phyloP scores from a whole-genome alignment of 225 moss, liverwort and hornwort species.

The Climacium dendroides region DNA sequence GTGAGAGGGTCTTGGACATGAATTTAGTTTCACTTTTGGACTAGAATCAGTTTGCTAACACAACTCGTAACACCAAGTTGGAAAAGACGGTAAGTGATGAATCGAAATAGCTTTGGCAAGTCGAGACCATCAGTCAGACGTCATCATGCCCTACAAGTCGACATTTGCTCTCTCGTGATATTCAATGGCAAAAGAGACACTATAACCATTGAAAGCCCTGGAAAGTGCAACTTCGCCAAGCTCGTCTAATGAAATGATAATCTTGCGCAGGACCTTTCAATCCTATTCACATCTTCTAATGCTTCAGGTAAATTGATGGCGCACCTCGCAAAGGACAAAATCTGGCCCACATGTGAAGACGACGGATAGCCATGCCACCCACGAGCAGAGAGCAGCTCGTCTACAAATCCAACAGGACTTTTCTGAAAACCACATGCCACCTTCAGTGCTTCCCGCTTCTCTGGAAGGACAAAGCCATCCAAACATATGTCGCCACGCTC shows the following conservation, averaged over 20 bases:
- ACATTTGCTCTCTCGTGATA: not conserved
- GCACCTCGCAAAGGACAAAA: not conserved
- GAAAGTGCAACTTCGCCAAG: not conserved
- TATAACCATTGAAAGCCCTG: not conserved
- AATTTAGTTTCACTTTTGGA: not conserved
- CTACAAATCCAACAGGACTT: not conserved
- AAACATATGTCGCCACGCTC: not conserved
- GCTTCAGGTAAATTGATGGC: not conserved
- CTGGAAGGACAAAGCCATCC: constrained; percentile 5
- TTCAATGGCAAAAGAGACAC: not conserved
- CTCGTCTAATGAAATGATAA: not conserved
- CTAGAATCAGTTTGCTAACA: not conserved
- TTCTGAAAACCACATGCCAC: not conserved
- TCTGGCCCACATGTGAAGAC: not conserved
- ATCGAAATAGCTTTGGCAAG: not conserved
- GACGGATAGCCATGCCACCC: not conserved
- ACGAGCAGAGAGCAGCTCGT: not conserved
- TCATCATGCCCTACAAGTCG: not conserved
- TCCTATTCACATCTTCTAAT: not conserved
- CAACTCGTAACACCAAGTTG: not conserved
- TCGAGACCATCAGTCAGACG: not conserved
- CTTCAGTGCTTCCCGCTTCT: not conserved
- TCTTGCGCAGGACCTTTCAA: not conserved
- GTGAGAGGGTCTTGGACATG: not conserved
- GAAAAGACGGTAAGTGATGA: too few relatives aligned